These are phyloP conservation scores for Pseudocercospora crystallina DNA, from an alignment of 2,329 filamentous ascomycete genomes.

Conservation along the genomic window DNA sequence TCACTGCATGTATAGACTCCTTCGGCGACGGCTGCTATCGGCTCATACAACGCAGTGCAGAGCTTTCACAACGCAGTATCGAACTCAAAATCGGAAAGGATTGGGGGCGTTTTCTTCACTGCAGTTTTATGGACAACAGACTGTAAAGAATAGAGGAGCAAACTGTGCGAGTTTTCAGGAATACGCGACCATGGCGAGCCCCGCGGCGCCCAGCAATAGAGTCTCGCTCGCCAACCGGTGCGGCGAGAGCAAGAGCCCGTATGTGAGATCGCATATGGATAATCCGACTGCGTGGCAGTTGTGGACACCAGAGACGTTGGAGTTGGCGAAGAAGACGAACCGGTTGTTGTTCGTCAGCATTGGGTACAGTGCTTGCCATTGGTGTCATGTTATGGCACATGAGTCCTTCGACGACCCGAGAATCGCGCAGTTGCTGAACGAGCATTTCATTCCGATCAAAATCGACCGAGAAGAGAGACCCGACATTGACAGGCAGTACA, in stretches of 20 bases:
- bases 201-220: conserved; percentile 15
- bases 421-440: conserved; percentile 79
- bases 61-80: no score
- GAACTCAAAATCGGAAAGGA: no score
- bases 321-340: conserved; percentile 76
- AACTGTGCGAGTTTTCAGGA: no score
- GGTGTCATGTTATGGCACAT: conserved; percentile 81
- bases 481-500: conserved; percentile 92
- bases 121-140: not conserved
- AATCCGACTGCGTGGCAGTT: conserved; percentile 92
- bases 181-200: conserved; percentile 21
- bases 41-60: not conserved
- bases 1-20: not conserved
- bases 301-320: conserved; percentile 74
- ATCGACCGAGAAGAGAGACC: conserved; percentile 92
- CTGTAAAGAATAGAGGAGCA: no score
- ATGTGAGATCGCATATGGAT: conserved; percentile 70
- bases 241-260: conserved; percentile 63
- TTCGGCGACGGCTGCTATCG: conserved; percentile 5
- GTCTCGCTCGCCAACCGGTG: conserved; percentile 52
- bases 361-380: conserved; percentile 93
- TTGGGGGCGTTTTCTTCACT: no score
- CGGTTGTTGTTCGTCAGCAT: conserved; percentile 91
- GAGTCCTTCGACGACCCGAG: conserved; percentile 86
- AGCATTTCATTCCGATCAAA: conserved; percentile 85